Evolutionary conservation across 2,329 filamentous ascomycete species (phyloP).

Genomic region (Alternaria sp.): DNA sequence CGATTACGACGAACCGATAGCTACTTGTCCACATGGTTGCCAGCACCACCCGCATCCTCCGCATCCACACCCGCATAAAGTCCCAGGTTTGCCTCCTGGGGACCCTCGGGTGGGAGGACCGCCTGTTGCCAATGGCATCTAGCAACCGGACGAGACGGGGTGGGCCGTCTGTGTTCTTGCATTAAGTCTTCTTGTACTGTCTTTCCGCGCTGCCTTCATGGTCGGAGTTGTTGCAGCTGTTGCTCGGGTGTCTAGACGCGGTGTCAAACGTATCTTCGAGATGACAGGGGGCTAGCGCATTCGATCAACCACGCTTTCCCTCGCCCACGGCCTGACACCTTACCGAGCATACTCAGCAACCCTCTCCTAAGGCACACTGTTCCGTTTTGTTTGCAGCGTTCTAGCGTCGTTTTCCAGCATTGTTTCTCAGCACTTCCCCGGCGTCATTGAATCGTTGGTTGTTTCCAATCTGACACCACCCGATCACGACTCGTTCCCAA

Average conservation of each 20-base stretch:
- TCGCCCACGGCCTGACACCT: neutral
- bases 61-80: constrained; percentile 29
- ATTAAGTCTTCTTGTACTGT: constrained; percentile 37
- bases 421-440: constrained; percentile 10
- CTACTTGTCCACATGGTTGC: constrained; percentile 41
- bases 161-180: constrained; percentile 50
- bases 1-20: constrained; percentile 43
- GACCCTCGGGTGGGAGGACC: constrained; percentile 31
- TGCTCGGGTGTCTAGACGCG: constrained; percentile 9
- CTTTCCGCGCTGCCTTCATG: constrained; percentile 36
- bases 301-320: neutral
- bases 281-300: constrained; percentile 1
- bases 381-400: constrained; percentile 5
- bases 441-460: constrained; percentile 9
- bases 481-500: constrained; percentile 1
- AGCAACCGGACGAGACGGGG: constrained; percentile 47
- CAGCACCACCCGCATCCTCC: constrained; percentile 38
- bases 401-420: constrained; percentile 12
- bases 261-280: constrained; percentile 8
- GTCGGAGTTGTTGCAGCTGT: constrained; percentile 13
- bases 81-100: constrained; percentile 30
- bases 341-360: neutral
- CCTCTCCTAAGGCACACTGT: neutral
- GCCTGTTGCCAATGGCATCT: constrained; percentile 37
- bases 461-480: constrained; percentile 3